Evolutionary conservation across 495 filamentous ascomycete species (phyloP), one percentile per base, ranked within the genome.

Genomic region (Barbatosphaeria neglecta): DNA sequence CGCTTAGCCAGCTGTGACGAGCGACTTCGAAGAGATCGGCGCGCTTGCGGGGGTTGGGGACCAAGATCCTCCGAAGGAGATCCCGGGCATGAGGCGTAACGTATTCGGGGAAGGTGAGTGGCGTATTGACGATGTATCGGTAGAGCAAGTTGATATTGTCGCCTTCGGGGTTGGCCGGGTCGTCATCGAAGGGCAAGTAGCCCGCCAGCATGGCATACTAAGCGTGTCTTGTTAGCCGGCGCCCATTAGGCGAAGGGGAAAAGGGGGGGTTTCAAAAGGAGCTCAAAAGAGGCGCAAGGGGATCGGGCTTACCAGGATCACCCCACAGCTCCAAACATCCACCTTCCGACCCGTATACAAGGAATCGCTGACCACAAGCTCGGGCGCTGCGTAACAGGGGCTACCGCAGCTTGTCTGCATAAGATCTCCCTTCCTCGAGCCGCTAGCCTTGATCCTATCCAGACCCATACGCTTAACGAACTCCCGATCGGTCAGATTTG

Each of bases 81-180:
- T 99, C 92, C 46, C 92, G 78, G 17, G 92, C 90, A 64, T 99
- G 93, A 6, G 93, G 92, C 11, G 92, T 95, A 37, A 99, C 92
- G 63, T 98, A 97, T 82, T 98, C 92, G 33, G 92, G 92, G 62
- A 98, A 98, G 4, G 92, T 97, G 35, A 99, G 78, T 41, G 90
- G 87, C 5, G 92, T 97, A 35, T 89, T 94, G 46, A 95, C 89
- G 53, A 99, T 99, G 68, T 99, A 99, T 68, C 95, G 97, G 73
- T 99, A 99, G 43, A 99, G 74, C 5, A 97, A 73, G 63, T 97
- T 99, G 71, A 99, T 99, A 59, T 99, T 99, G 54, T 99, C 92
- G 38, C 92, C 92, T 67, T 99, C 92, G 4, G 92, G 92, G 57
- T 99, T 99, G 33, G 90, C 93, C 50, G 92, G 92, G 56, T 99